These are phyloP conservation scores for Colletotrichum eleusines DNA, from an alignment of 2,329 filamentous ascomycete genomes.

Conservation along the genomic window DNA sequence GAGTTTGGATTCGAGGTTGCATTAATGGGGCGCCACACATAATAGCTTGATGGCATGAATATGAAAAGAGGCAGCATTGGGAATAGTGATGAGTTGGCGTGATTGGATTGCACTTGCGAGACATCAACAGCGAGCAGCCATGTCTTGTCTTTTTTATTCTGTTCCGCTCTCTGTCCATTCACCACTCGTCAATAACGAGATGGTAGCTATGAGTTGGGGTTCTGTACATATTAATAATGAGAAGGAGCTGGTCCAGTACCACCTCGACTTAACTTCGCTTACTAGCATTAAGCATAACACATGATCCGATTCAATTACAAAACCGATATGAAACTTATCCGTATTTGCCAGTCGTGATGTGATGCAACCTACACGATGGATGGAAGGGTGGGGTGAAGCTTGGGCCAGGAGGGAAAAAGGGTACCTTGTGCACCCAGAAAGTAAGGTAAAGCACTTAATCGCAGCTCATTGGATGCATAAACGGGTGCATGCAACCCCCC, in stretches of 20 bases:
- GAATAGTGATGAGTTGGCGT: constrained; percentile 10
- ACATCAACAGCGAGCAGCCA: no score
- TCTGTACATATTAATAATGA: background rate
- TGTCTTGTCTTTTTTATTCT: background rate
- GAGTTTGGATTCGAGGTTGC: constrained; percentile 31
- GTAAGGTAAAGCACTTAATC: background rate
- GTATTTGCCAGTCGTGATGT: constrained; percentile 12
- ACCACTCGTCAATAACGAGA: background rate
- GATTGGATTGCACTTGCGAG: constrained; percentile 11
- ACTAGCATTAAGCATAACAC: constrained; percentile 15
- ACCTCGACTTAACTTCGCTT: constrained; percentile 6
- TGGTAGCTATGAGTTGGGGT: background rate
- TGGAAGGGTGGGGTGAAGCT: background rate
- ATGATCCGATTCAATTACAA: constrained; percentile 18
- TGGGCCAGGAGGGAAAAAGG: background rate
- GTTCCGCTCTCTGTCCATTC: background rate
- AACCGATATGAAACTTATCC: constrained; percentile 28
- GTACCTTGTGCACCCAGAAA: background rate
- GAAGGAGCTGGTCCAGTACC: background rate
- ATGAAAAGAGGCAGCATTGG: constrained; percentile 25
- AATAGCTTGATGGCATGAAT: constrained; percentile 30
- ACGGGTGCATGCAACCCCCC: constrained; percentile 27
- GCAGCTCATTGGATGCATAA: constrained; percentile 28
- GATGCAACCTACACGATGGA: constrained; percentile 13
- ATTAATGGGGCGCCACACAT: constrained; percentile 34